Base-by-base conservation (phyloP, 129 eudicot genomes). In the Heracleum sosnowskyi region DNA sequence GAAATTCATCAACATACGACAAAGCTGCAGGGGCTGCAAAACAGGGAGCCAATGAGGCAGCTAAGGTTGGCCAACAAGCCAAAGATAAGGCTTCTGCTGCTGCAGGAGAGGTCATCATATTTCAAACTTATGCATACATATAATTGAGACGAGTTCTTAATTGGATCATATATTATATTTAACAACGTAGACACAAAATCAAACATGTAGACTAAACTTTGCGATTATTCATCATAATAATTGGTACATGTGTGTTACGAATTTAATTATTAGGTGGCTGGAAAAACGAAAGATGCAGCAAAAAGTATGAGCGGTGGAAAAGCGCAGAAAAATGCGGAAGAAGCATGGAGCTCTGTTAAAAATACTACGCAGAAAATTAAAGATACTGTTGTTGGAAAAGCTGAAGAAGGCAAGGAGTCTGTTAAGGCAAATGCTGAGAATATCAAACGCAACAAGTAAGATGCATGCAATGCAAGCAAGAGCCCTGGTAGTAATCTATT, bases 301-400 rank as follows among this genome's bases (percentile, higher is more conserved):
- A 85, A 88, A 9, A 83, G 84, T 28, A 72, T 86, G 18, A 83
- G 86, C 1, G 92, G 86, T 0, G 92, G 86, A 9, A 90, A 86
- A 84, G 90, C 87, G 31, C 89, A 88, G 84, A 80, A 86, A 46
- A 86, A 86, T 4, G 93, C 91, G 29, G 85, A 89, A 81, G 90
- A 81, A n/a, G 96, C 98, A 49, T 93, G 96, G 96, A 88, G 70
- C 17, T 51, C 85, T 4, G 90, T 89, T 3, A 90, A 87, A 72
- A 90, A 89, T 36, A 88, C 86, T 2, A 84, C 96, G 16, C 84
- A 85, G 29, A 85, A 90, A 71, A 85, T 89, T 68, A 88, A 88
- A 77, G 88, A 89, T 34, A 83, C 85, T 28, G 91, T 89, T 63
- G 81, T 73, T 1, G 88, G 84, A 62, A 86, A 87, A 62, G 96